Percentiles rank a stretch among this genome's conserved stretches.
phyloP scores from a whole-genome alignment of 225 moss, liverwort and hornwort genomes.

The Rhytidiadelphus loreus region DNA sequence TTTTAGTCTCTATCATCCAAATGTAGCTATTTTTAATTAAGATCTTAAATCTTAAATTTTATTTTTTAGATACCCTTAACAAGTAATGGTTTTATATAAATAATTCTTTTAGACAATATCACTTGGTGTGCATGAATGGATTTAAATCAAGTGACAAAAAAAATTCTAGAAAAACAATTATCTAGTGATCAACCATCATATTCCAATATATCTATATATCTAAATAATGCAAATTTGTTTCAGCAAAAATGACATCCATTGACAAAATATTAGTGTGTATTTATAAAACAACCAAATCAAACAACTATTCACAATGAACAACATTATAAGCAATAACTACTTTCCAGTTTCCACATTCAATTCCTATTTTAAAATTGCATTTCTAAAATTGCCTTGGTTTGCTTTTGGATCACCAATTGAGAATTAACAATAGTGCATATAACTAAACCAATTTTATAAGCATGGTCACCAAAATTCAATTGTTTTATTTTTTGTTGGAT shows the following conservation, averaged over 20 bases:
- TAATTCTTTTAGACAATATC: not conserved
- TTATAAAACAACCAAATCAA: not conserved
- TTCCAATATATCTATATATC: not conserved
- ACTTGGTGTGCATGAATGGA: fast-evolving
- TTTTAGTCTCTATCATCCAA: too few relatives aligned
- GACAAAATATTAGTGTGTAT: not conserved
- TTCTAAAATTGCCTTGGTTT: not conserved
- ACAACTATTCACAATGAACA: not conserved
- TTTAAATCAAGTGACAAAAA: not conserved
- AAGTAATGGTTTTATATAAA: not conserved
- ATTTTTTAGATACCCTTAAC: too few relatives aligned
- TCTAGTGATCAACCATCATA: too few relatives aligned
- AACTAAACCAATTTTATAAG: not conserved
- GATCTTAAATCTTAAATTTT: fast-evolving
- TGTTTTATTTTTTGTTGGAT: not conserved
- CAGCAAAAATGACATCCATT: fast-evolving
- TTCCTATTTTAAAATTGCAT: not conserved
- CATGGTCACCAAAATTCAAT: not conserved
- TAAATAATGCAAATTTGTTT: not conserved
- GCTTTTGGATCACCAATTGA: too few relatives aligned
- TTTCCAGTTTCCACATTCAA: fast-evolving
- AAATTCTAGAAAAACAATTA: too few relatives aligned
- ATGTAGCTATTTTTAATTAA: not conserved
- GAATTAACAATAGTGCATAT: fast-evolving
- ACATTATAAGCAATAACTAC: not conserved